A percentile compares a stretch with the other conserved stretches of the same genome.
phyloP scores from a whole-genome alignment of 306 rosid species.

The Pyrus betulifolia region DNA sequence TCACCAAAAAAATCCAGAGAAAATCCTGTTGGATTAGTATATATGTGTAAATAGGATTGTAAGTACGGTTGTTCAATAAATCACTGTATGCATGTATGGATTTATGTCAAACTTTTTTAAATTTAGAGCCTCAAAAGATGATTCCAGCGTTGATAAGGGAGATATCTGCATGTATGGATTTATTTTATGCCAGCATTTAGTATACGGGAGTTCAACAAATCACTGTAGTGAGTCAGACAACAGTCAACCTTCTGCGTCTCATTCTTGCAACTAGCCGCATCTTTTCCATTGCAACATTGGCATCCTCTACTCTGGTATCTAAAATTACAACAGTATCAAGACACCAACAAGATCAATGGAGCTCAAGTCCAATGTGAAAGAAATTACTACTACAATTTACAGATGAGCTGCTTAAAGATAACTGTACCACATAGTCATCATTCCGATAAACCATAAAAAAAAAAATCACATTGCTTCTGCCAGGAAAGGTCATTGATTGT shows the following conservation, averaged over 20 bases:
- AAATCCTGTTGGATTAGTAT: no score
- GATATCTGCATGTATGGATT: conserved; percentile 59
- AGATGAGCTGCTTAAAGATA: not conserved
- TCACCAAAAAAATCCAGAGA: no score
- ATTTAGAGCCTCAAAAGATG: conserved; percentile 81
- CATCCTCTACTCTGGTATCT: conserved; percentile 24
- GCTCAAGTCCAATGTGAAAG: no score
- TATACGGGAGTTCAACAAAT: conserved; percentile 8
- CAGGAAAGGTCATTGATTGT: not conserved
- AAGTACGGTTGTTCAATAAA: no score
- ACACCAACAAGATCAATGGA: no score
- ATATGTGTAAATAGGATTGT: no score
- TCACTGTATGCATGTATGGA: no score
- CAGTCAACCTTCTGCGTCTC: conserved; percentile 49
- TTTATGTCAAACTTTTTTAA: conserved; percentile 75
- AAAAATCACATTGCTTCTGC: not conserved
- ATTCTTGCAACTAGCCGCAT: conserved; percentile 40
- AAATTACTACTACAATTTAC: not conserved
- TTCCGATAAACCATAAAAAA: no score
- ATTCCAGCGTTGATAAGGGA: conserved; percentile 84
- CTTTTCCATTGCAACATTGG: conserved; percentile 41
- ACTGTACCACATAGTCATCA: not conserved
- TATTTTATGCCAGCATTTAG: conserved; percentile 14
- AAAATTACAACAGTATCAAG: no score
- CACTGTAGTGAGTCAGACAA: conserved; percentile 6